Base-by-base conservation (phyloP, 345 rosid species). In the Cardamine chenopodiifolia region DNA sequence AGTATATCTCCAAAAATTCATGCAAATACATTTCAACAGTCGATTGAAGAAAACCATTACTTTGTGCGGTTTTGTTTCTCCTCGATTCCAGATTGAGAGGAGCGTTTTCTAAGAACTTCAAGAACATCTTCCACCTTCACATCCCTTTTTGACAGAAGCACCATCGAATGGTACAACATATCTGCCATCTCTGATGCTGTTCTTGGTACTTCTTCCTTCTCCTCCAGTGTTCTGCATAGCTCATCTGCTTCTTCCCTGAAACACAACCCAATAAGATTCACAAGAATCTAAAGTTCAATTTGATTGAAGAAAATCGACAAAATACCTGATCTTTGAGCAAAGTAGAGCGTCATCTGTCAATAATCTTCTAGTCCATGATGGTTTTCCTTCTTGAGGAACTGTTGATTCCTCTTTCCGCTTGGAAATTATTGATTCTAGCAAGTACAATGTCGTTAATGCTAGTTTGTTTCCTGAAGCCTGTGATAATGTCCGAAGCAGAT, bases 171-270 rank as follows among this genome's bases (percentile, higher is more conserved):
- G 62, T 92, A 92, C 0, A 90, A 68, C 22, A 88, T 80, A 77
- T 95, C 94, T 3, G 87, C 97, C 97, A 90, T 95, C 78, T 95
- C 96, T 3, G 94, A 86, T 7, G 89, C 88, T 10, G 88, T 78
- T 7, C 85, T 87, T 19, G 78, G 47, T 13, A 67, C 70, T 32
- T 89, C 88, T 78, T 95, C 96, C 1, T 86, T 84, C 6, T 87
- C 96, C 78, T 92, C 97, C 25, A 89, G 49, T 6, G 98, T 88
- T 72, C 80, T 76, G 70, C 98, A 95, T 62, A 92, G 65, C 74
- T 92, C 98, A 67, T 90, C 90, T 0, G 90, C 92, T 80, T 94
- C 96, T 84, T 92, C 97, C 84, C 94, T 92, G 80, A 53, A 7
- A 40, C 11, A 25, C 22, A 28, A 7, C 17, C 52, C 26, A 37